These are phyloP conservation scores for Zelopaecilomyces penicillatus DNA, from an alignment of 2,329 filamentous ascomycete species.

Conservation along the genomic window DNA sequence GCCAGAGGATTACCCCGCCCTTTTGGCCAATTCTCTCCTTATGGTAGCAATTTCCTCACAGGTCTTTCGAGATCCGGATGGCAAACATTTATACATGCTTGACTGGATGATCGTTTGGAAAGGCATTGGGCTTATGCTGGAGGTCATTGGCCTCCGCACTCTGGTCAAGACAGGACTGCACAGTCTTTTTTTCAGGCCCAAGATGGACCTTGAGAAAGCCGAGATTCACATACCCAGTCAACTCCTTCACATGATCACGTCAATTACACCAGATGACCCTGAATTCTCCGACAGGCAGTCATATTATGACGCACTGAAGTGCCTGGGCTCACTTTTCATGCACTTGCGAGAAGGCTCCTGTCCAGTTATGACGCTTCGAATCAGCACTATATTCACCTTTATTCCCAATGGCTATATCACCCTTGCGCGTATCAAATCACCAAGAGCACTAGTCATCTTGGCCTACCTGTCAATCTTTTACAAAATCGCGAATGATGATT, in stretches of 20 bases:
- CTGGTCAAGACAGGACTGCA: slow-evolving; percentile 35
- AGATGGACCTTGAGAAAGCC: slow-evolving; percentile 36
- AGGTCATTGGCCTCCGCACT: slow-evolving; percentile 19
- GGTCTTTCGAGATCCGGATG: slow-evolving; percentile 39
- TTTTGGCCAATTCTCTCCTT: slow-evolving; percentile 43
- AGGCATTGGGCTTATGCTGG: slow-evolving; percentile 42
- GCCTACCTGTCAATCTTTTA: slow-evolving; percentile 45
- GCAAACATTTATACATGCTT: slow-evolving; percentile 39
- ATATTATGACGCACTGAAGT: slow-evolving; percentile 40
- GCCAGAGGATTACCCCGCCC: slow-evolving; percentile 38
- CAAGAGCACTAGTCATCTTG: slow-evolving; percentile 42
- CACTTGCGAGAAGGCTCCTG: slow-evolving; percentile 38
- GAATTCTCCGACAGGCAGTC: slow-evolving; percentile 30
- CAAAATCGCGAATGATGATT: slow-evolving; percentile 27
- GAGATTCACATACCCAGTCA: slow-evolving; percentile 35
- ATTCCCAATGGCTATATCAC: slow-evolving; percentile 36
- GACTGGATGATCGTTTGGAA: slow-evolving; percentile 50
- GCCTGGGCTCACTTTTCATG: slow-evolving; percentile 43
- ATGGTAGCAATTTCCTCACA: slow-evolving; percentile 43
- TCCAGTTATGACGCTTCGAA: slow-evolving; percentile 37
- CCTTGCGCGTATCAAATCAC: slow-evolving; percentile 31
- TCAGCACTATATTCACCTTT: slow-evolving; percentile 47
- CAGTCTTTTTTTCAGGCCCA: slow-evolving; percentile 40
- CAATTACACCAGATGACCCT: slow-evolving; percentile 32
- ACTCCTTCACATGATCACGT: slow-evolving; percentile 41